Conservation (phyloP, 2,329 filamentous ascomycete species). For the Parasarocladium wereldwijsianum region DNA sequence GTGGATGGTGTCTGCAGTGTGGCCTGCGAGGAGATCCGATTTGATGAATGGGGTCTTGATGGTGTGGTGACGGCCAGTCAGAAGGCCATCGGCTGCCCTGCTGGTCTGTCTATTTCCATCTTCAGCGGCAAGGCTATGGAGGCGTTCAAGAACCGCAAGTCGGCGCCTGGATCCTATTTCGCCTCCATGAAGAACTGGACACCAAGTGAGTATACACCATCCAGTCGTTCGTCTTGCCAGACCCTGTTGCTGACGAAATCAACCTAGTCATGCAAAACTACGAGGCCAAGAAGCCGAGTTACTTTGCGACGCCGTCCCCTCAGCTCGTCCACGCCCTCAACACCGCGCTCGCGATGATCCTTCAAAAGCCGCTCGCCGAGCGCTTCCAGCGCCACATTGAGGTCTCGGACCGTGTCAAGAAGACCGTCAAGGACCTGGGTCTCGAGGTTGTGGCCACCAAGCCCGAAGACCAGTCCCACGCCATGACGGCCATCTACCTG, state of each 20-base stretch:
- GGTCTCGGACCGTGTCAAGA: constrained; percentile 75
- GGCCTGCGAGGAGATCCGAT: constrained; percentile 86
- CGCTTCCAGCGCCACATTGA: constrained; percentile 72
- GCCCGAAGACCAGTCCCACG: constrained; percentile 84
- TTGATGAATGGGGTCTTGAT: constrained; percentile 90
- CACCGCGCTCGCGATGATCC: constrained; percentile 75
- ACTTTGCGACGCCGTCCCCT: constrained; percentile 92
- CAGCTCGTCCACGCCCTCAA: constrained; percentile 89
- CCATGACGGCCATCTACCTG: constrained; percentile 95
- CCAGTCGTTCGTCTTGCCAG: not conserved
- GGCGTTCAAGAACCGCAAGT: constrained; percentile 64
- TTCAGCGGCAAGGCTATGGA: constrained; percentile 80
- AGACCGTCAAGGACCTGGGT: constrained; percentile 63
- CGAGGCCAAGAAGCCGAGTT: constrained; percentile 91
- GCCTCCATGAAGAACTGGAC: constrained; percentile 96
- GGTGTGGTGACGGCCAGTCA: constrained; percentile 88
- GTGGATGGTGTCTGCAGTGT: constrained; percentile 97
- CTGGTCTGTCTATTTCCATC: constrained; percentile 88
- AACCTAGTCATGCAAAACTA: constrained; percentile 88
- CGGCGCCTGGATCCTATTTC: constrained; percentile 77
- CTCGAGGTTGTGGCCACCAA: constrained; percentile 76
- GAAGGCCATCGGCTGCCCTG: constrained; percentile 92
- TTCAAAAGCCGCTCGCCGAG: constrained; percentile 63
- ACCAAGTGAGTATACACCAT: constrained; percentile 47
- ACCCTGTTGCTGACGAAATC: not conserved